A percentile compares a stretch with the other conserved stretches of the same genome.
phyloP scores from a whole-genome alignment of 768 basidiomycete genomes.

The Sistotremastrum niveocremeum region DNA sequence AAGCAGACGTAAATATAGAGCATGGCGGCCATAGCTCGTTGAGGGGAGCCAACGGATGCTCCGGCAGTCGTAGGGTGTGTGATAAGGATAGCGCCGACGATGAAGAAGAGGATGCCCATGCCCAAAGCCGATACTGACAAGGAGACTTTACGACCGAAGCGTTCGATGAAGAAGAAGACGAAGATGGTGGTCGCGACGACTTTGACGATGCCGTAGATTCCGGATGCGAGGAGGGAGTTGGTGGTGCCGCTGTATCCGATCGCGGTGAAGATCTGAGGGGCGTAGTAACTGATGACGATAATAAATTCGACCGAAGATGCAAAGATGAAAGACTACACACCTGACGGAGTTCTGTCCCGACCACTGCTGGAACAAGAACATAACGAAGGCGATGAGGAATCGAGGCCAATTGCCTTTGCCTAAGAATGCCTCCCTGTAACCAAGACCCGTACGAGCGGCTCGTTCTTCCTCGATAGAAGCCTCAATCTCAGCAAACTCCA shows the following conservation, averaged over 20 bases:
- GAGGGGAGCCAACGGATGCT: slow-evolving; percentile 12
- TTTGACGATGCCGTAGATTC: slow-evolving; percentile 58
- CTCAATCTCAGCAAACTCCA: slow-evolving; percentile 70
- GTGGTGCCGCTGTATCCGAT: slow-evolving; percentile 51
- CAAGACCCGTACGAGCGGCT: slow-evolving; percentile 48
- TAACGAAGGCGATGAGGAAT: slow-evolving; percentile 72
- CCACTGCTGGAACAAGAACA: slow-evolving; percentile 76
- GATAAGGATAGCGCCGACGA: slow-evolving; percentile 75
- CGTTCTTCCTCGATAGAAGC: slow-evolving; percentile 67
- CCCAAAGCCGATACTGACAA: slow-evolving; percentile 62
- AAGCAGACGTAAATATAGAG: slow-evolving; percentile 80
- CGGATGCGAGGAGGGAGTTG: slow-evolving; percentile 57
- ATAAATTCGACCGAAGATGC: background rate
- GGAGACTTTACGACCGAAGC: slow-evolving; percentile 53
- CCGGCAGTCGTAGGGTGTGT: slow-evolving; percentile 33
- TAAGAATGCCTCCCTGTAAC: slow-evolving; percentile 57
- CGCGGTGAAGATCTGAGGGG: slow-evolving; percentile 16
- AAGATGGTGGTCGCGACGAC: slow-evolving; percentile 52
- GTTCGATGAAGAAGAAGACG: slow-evolving; percentile 54
- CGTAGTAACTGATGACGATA: slow-evolving; percentile 1
- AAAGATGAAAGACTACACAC: slow-evolving; percentile 19
- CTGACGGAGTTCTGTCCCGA: slow-evolving; percentile 71
- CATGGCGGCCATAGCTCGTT: slow-evolving; percentile 73
- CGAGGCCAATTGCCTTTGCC: slow-evolving; percentile 73
- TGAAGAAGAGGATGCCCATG: slow-evolving; percentile 72